Conservation (phyloP, 208 protist species). For the Trypanosoma mega region DNA sequence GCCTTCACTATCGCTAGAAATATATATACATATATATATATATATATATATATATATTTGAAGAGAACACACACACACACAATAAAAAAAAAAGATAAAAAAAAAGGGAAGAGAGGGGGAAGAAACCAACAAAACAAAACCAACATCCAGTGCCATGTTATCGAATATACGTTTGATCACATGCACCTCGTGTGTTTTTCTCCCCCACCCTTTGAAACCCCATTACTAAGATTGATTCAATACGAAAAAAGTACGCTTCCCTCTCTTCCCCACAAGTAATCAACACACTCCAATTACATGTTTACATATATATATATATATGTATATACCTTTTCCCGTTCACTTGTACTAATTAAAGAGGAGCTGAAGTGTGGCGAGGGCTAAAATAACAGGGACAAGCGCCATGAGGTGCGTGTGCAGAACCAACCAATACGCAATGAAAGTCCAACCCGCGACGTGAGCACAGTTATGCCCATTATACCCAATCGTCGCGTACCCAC, state of each 20-base stretch:
- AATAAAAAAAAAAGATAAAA: conserved; percentile 21
- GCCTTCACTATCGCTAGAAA: too few species aligned
- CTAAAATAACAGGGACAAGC: conserved; percentile 44
- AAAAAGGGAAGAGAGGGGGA: conserved; percentile 4
- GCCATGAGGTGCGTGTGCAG: conserved; percentile 81
- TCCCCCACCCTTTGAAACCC: too few species aligned
- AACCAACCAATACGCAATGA: conserved; percentile 84
- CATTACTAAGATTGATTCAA: too few species aligned
- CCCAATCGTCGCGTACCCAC: conserved; percentile 82
- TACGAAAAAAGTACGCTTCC: too few species aligned
- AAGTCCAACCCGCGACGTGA: conserved; percentile 73
- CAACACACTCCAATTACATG: not conserved
- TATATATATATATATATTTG: not conserved
- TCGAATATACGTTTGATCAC: not conserved
- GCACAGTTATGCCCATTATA: conserved; percentile 85
- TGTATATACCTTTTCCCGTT: not conserved
- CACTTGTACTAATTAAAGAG: conserved; percentile 52
- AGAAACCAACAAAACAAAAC: conserved; percentile 16
- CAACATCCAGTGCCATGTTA: conserved; percentile 12
- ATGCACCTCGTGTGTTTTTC: too few species aligned
- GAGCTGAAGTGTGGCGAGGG: conserved; percentile 53
- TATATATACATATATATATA: too few species aligned
- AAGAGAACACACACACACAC: conserved; percentile 3
- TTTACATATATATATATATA: not conserved
- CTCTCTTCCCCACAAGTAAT: too few species aligned